Percentiles rank a stretch among this genome's conserved stretches.
Conservation (phyloP, 1,139 yeast species). For the Candida tropicalis region DNA sequence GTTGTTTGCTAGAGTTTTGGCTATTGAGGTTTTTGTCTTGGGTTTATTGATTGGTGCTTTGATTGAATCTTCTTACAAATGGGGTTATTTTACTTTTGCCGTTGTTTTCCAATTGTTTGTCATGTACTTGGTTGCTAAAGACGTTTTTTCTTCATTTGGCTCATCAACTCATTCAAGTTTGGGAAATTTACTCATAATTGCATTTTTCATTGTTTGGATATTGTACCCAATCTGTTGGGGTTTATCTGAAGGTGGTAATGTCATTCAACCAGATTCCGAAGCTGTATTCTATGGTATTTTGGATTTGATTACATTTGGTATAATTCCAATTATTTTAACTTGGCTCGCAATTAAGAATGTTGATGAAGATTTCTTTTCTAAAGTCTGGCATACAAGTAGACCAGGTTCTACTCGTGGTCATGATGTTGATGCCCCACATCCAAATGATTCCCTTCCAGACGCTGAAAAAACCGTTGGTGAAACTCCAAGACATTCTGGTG, state of each 20-base stretch:
- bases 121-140: slow-evolving; percentile 28
- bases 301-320: slow-evolving; percentile 50
- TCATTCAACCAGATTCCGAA: slow-evolving; percentile 66
- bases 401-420: slow-evolving; percentile 6
- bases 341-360: slow-evolving; percentile 31
- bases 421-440: background rate
- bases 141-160: slow-evolving; percentile 15
- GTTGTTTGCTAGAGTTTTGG: slow-evolving; percentile 37
- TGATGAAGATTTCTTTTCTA: slow-evolving; percentile 35
- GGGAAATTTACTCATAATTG: slow-evolving; percentile 31
- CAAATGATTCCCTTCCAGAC: slow-evolving; percentile 1
- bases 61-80: slow-evolving; percentile 61
- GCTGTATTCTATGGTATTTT: slow-evolving; percentile 66
- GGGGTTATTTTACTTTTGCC: slow-evolving; percentile 61
- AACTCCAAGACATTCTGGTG: slow-evolving; percentile 41
- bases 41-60: slow-evolving; percentile 57
- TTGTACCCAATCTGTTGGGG: slow-evolving; percentile 65
- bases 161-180: slow-evolving; percentile 19
- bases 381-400: slow-evolving; percentile 22
- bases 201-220: slow-evolving; percentile 41
- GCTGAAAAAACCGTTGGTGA: slow-evolving; percentile 27
- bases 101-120: slow-evolving; percentile 40
- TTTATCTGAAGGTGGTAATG: slow-evolving; percentile 68
- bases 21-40: slow-evolving; percentile 53
- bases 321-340: slow-evolving; percentile 42